Conservation (phyloP, 768 basidiomycete genomes). For the Lactarius sanguifluus region DNA sequence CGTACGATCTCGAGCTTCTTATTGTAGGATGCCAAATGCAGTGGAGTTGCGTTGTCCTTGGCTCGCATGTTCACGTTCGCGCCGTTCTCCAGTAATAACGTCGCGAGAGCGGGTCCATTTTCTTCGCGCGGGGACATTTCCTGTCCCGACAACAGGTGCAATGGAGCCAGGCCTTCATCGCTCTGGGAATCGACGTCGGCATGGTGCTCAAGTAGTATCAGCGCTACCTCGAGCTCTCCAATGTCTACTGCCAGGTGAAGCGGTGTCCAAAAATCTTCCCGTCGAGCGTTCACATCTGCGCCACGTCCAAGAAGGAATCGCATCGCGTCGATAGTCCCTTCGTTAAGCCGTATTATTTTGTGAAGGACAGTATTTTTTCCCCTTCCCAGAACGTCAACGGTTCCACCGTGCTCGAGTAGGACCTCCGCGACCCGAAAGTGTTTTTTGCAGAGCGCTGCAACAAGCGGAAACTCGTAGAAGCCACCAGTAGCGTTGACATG, state of each 20-base stretch:
- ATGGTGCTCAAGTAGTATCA: neutral
- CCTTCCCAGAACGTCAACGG: neutral
- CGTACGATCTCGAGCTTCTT: neutral
- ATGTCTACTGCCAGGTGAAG: neutral
- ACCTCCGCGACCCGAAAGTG: neutral
- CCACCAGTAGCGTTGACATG: neutral
- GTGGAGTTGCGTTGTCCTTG: neutral
- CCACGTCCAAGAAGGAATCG: neutral
- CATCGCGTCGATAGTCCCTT: neutral
- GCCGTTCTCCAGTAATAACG: neutral
- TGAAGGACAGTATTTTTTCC: neutral
- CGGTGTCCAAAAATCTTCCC: neutral
- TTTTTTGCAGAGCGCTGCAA: neutral
- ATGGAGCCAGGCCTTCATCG: neutral
- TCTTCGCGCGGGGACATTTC: too few species aligned
- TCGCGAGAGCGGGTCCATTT: neutral
- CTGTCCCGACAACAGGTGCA: neutral
- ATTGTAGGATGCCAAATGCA: neutral
- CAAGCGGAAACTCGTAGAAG: neutral
- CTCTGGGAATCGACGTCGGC: neutral
- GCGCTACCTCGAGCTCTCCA: neutral
- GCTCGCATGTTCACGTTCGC: neutral
- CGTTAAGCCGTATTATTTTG: neutral
- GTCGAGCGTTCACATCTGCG: neutral
- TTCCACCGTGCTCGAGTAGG: neutral